phyloP scores from a whole-genome alignment of 1,139 yeast genomes.

The Taiozyma sp. region DNA sequence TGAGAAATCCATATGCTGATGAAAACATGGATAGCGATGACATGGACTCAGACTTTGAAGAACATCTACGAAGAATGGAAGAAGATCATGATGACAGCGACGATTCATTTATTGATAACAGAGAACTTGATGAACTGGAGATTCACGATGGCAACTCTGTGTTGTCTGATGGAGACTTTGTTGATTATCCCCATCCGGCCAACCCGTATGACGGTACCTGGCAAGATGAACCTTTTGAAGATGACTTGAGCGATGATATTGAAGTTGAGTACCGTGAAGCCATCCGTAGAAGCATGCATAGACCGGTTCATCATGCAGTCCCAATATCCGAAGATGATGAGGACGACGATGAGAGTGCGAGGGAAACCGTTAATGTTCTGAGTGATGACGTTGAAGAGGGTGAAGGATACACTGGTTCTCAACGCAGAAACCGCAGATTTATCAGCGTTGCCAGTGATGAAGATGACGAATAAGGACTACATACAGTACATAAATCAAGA shows the following conservation, averaged over 20 bases:
- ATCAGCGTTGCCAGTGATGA: conserved; percentile 1
- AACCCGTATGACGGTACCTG: conserved; percentile 10
- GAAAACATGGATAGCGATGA: conserved; percentile 1
- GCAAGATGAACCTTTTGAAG: conserved; percentile 4
- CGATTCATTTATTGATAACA: conserved; percentile 10
- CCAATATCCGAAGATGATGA: background rate
- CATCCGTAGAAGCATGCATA: background rate
- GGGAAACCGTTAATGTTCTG: background rate
- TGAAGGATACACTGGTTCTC: background rate
- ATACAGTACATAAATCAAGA: background rate
- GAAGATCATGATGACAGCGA: conserved; percentile 9
- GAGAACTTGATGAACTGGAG: conserved; percentile 3
- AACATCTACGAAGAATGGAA: conserved; percentile 1
- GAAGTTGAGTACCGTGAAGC: background rate
- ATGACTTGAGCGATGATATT: conserved; percentile 6
- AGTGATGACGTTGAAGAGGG: background rate
- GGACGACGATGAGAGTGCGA: conserved; percentile 4
- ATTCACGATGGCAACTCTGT: conserved; percentile 1
- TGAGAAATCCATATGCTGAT: conserved; percentile 10
- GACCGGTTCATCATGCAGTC: background rate
- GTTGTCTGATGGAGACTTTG: conserved; percentile 1
- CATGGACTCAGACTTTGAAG: conserved; percentile 8
- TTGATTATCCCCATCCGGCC: background rate
- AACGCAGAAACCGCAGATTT: background rate
- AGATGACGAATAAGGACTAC: conserved; percentile 1